Evolutionary conservation across 257 asterid genomes (phyloP).

Genomic region (Vinca minor): DNA sequence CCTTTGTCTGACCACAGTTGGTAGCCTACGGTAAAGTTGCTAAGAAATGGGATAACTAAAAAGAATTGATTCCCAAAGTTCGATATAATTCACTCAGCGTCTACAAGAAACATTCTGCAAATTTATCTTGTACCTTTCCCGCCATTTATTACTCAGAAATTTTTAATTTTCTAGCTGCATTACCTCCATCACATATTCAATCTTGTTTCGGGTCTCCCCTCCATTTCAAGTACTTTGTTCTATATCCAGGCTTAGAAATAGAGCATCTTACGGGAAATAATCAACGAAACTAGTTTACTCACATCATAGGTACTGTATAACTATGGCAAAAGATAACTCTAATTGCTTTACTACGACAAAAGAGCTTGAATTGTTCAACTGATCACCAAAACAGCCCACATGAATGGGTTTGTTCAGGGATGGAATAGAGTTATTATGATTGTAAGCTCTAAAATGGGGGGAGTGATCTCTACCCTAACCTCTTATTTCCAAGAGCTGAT

Average conservation of each 20-base stretch:
- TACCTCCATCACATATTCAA: not conserved
- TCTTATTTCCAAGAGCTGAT: slow-evolving; percentile 42
- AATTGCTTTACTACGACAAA: not conserved
- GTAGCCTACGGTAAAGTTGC: not conserved
- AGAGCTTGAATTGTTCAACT: not conserved
- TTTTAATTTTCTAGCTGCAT: not conserved
- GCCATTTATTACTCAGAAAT: not conserved
- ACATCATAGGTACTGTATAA: not conserved
- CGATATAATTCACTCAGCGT: not conserved
- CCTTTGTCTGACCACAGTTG: slow-evolving; percentile 3
- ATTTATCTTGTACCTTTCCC: not conserved
- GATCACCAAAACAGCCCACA: slow-evolving; percentile 8
- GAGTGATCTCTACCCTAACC: slow-evolving; percentile 31
- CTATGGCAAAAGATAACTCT: too few species aligned
- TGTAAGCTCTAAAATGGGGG: slow-evolving; percentile 3
- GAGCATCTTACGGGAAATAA: not conserved
- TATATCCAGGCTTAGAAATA: not conserved
- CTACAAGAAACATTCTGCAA: not conserved
- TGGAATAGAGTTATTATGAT: not conserved
- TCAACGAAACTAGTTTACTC: not conserved
- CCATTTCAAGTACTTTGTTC: not conserved
- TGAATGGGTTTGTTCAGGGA: not conserved
- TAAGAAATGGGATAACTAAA: not conserved
- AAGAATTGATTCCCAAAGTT: not conserved
- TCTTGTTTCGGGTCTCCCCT: not conserved